Evolutionary conservation across 129 eudicot genomes (phyloP).

Genomic region (Lonicera japonica): DNA sequence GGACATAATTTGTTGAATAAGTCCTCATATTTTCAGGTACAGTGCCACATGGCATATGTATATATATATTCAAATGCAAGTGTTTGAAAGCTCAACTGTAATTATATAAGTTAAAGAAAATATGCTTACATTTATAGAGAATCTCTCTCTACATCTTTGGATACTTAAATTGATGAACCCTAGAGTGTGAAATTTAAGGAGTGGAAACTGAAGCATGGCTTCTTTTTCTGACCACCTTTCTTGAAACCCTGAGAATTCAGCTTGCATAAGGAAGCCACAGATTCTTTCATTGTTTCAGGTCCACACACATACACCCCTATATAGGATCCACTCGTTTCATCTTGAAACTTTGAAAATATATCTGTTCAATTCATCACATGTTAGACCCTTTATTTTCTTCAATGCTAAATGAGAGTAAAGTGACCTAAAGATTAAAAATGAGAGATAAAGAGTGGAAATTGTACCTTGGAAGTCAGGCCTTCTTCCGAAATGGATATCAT

Average conservation of each 20-base stretch:
- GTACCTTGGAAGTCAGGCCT: conserved; percentile 76
- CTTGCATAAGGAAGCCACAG: conserved; percentile 58
- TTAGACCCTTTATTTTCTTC: conserved; percentile 4
- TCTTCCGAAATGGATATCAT: conserved; percentile 62
- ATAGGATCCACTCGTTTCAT: conserved; percentile 43
- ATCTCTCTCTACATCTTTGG: too few relatives aligned
- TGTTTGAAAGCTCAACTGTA: too few relatives aligned
- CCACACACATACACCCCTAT: conserved; percentile 84
- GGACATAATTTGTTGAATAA: too few relatives aligned
- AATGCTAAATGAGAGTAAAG: neutral
- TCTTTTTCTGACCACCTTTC: conserved; percentile 26
- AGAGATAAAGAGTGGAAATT: neutral
- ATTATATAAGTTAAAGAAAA: too few relatives aligned
- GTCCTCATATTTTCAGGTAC: too few relatives aligned
- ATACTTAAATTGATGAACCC: conserved; percentile 2
- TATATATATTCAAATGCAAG: too few relatives aligned
- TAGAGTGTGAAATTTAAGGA: conserved; percentile 72
- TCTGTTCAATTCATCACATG: conserved; percentile 35
- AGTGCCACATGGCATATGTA: too few relatives aligned
- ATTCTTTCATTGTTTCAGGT: conserved; percentile 71
- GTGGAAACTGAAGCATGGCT: conserved; percentile 53
- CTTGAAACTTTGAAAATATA: conserved; percentile 35
- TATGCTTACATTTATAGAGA: too few relatives aligned
- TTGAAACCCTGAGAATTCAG: conserved; percentile 29
- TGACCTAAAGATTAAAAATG: neutral